A percentile compares a stretch with the other conserved stretches of the same genome.
phyloP scores from a whole-genome alignment of 305 asterid genomes.

The Fraxinus floribunda region DNA sequence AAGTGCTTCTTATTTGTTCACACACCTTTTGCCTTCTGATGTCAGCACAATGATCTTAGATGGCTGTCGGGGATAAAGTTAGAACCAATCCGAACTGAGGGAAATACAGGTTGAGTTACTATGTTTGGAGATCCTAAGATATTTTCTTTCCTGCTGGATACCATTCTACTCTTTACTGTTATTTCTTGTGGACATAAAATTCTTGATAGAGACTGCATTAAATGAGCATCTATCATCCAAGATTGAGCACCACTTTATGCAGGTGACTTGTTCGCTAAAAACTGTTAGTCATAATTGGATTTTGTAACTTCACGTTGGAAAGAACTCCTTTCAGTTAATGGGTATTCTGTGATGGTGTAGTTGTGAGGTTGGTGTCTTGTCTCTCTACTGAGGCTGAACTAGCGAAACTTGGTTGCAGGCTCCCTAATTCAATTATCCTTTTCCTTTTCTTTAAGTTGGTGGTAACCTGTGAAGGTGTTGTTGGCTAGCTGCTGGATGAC shows the following conservation, averaged over 20 bases:
- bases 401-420: background rate
- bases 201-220: background rate
- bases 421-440: background rate
- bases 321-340: background rate
- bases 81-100: no score
- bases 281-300: background rate
- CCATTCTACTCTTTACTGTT: background rate
- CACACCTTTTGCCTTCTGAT: background rate
- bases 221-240: background rate
- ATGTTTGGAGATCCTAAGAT: background rate
- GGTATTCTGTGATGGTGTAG: background rate
- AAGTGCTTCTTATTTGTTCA: background rate
- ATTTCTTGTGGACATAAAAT: background rate
- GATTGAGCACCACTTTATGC: background rate
- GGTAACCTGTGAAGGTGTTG: background rate
- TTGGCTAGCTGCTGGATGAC: background rate
- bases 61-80: background rate
- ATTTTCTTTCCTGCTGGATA: background rate
- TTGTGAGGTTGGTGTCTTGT: background rate
- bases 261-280: background rate
- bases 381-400: background rate
- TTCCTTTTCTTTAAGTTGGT: background rate
- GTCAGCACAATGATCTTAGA: background rate
- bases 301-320: background rate
- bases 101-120: no score